Percentiles rank a stretch among this genome's conserved stretches.
Evolutionary conservation across 2,329 filamentous ascomycete species (phyloP).

Genomic region (Neobulgaria alba): DNA sequence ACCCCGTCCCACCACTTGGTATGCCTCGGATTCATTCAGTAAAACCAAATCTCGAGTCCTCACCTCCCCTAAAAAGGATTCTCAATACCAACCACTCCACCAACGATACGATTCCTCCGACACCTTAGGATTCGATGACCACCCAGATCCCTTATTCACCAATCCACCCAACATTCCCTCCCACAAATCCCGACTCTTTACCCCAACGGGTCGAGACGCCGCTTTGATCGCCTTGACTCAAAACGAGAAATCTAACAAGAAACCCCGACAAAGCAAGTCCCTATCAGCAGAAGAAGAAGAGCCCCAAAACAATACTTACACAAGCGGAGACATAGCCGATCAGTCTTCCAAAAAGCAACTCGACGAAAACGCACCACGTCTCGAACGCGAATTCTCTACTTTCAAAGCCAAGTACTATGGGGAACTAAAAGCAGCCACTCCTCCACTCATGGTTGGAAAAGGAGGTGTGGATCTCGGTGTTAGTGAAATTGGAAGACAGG

Average conservation of each 20-base stretch:
- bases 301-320: too few species aligned
- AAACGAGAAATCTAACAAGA: too few species aligned
- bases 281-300: too few species aligned
- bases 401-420: conserved; percentile 35
- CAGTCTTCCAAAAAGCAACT: conserved; percentile 1
- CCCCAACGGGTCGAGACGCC: not conserved
- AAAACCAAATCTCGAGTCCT: conserved; percentile 22
- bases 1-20: conserved; percentile 17
- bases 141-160: conserved; percentile 45
- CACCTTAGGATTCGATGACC: conserved; percentile 14
- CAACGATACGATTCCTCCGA: conserved; percentile 34
- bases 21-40: conserved; percentile 24
- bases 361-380: too few species aligned
- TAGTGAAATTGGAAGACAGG: too few species aligned
- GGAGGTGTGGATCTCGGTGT: conserved; percentile 6
- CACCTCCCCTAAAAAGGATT: conserved; percentile 19
- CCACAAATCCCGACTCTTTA: conserved; percentile 19
- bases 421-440: conserved; percentile 44
- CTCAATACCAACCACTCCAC: conserved; percentile 19
- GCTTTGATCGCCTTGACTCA: too few species aligned
- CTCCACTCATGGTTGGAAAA: conserved; percentile 43
- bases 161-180: conserved; percentile 38
- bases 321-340: conserved; percentile 38
- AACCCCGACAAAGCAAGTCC: too few species aligned
- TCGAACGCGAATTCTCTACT: not conserved